Evolutionary conservation across 106 monocot species (phyloP).

Genomic region (Iris macrosiphon): DNA sequence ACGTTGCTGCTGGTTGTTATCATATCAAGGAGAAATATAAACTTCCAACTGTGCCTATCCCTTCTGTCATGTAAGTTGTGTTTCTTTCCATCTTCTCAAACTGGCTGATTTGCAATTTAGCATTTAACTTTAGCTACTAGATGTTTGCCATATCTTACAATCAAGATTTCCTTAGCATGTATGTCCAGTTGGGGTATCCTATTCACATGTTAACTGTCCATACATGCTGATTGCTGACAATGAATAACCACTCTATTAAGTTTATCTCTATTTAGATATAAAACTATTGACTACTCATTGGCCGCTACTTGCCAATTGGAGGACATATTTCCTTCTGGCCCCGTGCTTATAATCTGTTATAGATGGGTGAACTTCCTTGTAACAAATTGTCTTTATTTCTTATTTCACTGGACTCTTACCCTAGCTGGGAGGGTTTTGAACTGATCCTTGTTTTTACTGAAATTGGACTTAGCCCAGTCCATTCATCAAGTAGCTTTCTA

Average conservation of each 20-base stretch:
- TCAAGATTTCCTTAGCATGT: background rate
- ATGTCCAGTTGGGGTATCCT: background rate
- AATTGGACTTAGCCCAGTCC: too few relatives aligned
- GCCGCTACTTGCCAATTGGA: too few relatives aligned
- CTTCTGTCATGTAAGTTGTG: conserved; percentile 60
- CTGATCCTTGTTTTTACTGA: too few relatives aligned
- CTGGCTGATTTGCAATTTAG: background rate
- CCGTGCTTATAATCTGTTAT: too few relatives aligned
- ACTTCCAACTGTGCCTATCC: conserved; percentile 63
- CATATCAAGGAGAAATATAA: conserved; percentile 68
- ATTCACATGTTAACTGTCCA: too few relatives aligned
- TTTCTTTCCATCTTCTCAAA: background rate
- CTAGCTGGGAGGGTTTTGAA: too few relatives aligned
- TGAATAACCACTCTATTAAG: background rate
- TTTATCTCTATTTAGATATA: background rate
- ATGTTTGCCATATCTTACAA: background rate
- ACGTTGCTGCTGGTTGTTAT: conserved; percentile 45
- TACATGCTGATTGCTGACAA: background rate
- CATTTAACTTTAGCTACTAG: background rate
- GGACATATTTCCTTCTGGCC: too few relatives aligned
- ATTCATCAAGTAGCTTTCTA: too few relatives aligned
- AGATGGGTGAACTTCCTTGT: too few relatives aligned
- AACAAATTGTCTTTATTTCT: too few relatives aligned
- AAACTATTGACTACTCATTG: too few relatives aligned
- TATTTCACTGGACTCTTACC: too few relatives aligned